Evolutionary conservation across 2,329 filamentous ascomycete species (phyloP), one percentile per base, ranked within the genome.

Genomic region (Aspergillus puulaauensis): DNA sequence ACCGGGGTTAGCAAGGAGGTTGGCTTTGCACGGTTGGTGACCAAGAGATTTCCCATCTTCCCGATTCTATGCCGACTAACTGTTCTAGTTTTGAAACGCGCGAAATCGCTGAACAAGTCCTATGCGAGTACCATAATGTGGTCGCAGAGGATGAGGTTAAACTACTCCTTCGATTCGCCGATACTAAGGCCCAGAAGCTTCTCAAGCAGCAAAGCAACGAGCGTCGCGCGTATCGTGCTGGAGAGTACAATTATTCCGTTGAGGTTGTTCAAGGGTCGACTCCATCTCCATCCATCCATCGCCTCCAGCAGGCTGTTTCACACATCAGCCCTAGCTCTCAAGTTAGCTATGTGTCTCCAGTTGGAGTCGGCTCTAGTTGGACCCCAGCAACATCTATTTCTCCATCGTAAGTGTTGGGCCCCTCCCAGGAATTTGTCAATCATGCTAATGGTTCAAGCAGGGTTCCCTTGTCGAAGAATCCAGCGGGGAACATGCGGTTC

Each of bases 141-240:
- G 83, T 90, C 64, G 90, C 90, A 41, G 86, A 90, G 35, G 91
- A 96, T 68, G 86, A 89, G 27, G 85, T 95, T 64, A 87, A 93
- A 62, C 86, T 95, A 77, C 93, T 97, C 77, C 92, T 99, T 66
- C 93, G 95, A 64, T 99, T 96, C 74, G 93, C 96, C 62, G 95
- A 99, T 71, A 99, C 95, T 39, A 91, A 95, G 55, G 90, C 93
- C 61, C 95, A 99, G 77, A 99, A 99, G 81, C 87, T 95, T 72
- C 83, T 99, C 66, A 99, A 99, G 83, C 90, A 95, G 63, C 90
- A 97, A 72, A 98, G 93, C 43, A 92, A 95, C 33, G 92, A 96
- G 73, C 91, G 93, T 57, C 92, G 95, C 60, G 91, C 96, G 70
- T 98, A 96, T 79, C 91, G 95, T 59, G 95, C 93, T 58, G 95